Base-by-base conservation (phyloP, 2,329 filamentous ascomycete species). In the Nemania sp. region DNA sequence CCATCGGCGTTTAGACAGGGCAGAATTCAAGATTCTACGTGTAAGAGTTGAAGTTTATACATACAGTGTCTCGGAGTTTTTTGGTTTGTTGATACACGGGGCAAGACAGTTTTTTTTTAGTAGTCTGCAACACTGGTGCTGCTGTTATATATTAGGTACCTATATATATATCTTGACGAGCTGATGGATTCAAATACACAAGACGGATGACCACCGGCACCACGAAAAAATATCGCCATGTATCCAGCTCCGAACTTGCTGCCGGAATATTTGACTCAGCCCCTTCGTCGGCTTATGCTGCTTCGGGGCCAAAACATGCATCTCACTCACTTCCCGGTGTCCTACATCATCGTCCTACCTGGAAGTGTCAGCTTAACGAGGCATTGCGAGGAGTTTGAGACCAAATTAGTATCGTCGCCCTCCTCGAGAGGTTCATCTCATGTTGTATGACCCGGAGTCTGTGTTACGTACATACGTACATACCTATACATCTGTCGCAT, bases 61-160 rank as follows among this genome's bases (percentile, higher is more conserved):
- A 48, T 20, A 29, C 12, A 60, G 57, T 47, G 56, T 60, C n/a
- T 25, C 9, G 56, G 62, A 42, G 51, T 60, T 47, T 48, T 7
- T 3, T n/a, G n/a, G n/a, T 54, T 17, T 12, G 12, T 51, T 20
- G 34, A 45, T 20, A 57, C 13, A 52, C 11, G 34, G 45, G n/a
- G 2, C 49, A 35, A 21, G 35, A 10, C 25, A 48, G 46, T 39
- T 21, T 46, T 21, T 46, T 52, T 39, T 13, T 9, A 37, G 35
- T 49, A 58, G 15, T 34, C 17, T 37, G 53, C 32, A 20, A 20
- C 12, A 48, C 35, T 49, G 32, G 48, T 18, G 34, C 35, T 9
- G 40, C 37, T 21, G 3, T n/a, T 20, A 34, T 43, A 18, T 15
- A 42, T 15, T 15, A 20, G n/a, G n/a, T n/a, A n/a, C n/a, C n/a